Conservation (phyloP, 2,329 filamentous ascomycete species). For the Fusarium cicatricum region DNA sequence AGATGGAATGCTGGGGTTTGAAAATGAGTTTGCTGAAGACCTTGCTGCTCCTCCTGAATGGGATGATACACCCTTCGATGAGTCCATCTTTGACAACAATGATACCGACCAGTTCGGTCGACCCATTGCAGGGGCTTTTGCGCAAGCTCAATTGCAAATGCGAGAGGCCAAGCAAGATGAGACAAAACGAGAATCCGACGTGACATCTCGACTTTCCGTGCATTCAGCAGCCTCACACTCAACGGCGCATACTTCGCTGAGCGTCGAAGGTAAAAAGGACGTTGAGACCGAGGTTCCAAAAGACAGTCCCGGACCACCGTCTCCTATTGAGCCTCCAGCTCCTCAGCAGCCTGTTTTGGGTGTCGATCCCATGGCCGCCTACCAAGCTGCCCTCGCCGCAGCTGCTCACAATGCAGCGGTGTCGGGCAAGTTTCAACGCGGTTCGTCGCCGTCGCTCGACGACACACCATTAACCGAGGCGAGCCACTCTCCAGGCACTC, state of each 20-base stretch:
- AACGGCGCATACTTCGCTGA: constrained; percentile 63
- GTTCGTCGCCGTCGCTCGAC: constrained; percentile 54
- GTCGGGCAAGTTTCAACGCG: constrained; percentile 77
- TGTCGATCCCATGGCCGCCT: constrained; percentile 61
- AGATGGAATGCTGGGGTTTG: constrained; percentile 64
- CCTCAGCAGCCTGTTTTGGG: constrained; percentile 14
- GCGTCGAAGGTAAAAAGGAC: constrained; percentile 40
- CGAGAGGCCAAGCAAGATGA: constrained; percentile 43
- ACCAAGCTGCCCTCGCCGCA: constrained; percentile 85
- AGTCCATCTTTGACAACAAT: constrained; percentile 76
- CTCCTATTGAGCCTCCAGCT: constrained; percentile 16
- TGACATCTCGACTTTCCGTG: constrained; percentile 55
- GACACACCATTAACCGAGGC: constrained; percentile 24
- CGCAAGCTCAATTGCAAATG: constrained; percentile 58
- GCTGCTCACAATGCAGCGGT: constrained; percentile 80
- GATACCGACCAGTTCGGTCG: constrained; percentile 70
- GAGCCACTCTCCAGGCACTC: constrained; percentile 20
- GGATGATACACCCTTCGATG: constrained; percentile 70
- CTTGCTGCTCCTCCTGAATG: constrained; percentile 52
- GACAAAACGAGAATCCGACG: constrained; percentile 57
- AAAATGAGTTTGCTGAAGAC: constrained; percentile 56
- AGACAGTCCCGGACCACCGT: constrained; percentile 10
- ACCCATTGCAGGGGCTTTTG: constrained; percentile 66
- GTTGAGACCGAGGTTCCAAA: constrained; percentile 11
- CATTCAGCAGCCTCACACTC: constrained; percentile 56